Percentiles rank a stretch among this genome's conserved stretches.
These are phyloP conservation scores for Eucalyptus melliodora DNA, from an alignment of 345 rosid genomes.

Conservation along the genomic window DNA sequence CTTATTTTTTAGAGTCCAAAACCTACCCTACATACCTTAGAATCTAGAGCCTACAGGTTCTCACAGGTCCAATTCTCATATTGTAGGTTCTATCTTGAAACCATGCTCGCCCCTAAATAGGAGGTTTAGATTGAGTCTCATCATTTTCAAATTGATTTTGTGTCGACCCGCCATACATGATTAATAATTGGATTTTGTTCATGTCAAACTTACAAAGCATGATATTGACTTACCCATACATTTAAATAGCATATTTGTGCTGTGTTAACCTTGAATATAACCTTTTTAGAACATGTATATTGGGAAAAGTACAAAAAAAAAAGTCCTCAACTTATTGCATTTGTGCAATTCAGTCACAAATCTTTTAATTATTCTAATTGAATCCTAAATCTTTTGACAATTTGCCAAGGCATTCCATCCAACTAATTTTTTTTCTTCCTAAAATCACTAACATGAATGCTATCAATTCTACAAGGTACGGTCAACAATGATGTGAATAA, in stretches of 20 bases:
- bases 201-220: not conserved
- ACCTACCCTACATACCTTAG: too few relatives aligned
- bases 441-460: not conserved
- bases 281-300: not conserved
- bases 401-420: not conserved
- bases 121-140: not conserved
- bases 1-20: too few relatives aligned
- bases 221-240: not conserved
- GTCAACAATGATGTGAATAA: fast-evolving
- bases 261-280: not conserved
- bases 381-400: too few relatives aligned
- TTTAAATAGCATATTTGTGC: not conserved
- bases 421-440: not conserved
- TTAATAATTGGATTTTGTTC: not conserved
- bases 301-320: not conserved
- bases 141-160: not conserved
- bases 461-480: too few relatives aligned
- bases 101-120: too few relatives aligned
- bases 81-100: too few relatives aligned
- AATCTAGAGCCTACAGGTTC: too few relatives aligned
- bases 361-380: too few relatives aligned
- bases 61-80: too few relatives aligned
- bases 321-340: too few relatives aligned
- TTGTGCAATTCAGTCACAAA: too few relatives aligned
- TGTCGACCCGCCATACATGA: not conserved